These are phyloP conservation scores for Pseudophaeomoniella oleicola DNA, from an alignment of 2,329 filamentous ascomycete genomes.

Conservation along the genomic window DNA sequence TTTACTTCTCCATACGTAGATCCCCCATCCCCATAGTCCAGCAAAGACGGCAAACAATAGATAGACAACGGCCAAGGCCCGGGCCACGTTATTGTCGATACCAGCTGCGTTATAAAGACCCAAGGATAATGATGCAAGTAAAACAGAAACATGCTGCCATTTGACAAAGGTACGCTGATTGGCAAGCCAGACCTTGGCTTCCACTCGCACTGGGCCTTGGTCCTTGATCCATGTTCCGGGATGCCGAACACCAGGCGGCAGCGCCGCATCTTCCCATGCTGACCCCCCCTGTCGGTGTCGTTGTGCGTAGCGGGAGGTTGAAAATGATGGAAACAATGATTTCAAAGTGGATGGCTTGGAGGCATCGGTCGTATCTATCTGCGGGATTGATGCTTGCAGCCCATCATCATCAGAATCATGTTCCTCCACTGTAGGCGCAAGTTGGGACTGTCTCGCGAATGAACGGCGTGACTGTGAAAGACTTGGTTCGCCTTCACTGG, in stretches of 20 bases:
- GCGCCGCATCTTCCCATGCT: slow-evolving; percentile 28
- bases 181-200: slow-evolving; percentile 96
- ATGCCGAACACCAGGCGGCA: slow-evolving; percentile 79
- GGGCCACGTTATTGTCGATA: slow-evolving; percentile 55
- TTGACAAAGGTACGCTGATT: slow-evolving; percentile 98
- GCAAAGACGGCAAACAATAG: slow-evolving; percentile 70
- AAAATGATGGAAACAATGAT: slow-evolving; percentile 69
- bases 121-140: slow-evolving; percentile 71
- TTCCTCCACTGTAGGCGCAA: slow-evolving; percentile 22
- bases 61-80: slow-evolving; percentile 69
- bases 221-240: slow-evolving; percentile 90
- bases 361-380: slow-evolving; percentile 14
- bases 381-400: slow-evolving; percentile 13
- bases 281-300: slow-evolving; percentile 22
- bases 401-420: slow-evolving; percentile 36
- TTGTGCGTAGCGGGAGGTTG: slow-evolving; percentile 60
- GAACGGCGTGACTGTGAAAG: neutral
- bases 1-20: slow-evolving; percentile 58
- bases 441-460: slow-evolving; percentile 3
- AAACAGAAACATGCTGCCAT: slow-evolving; percentile 88
- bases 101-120: slow-evolving; percentile 82
- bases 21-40: slow-evolving; percentile 72
- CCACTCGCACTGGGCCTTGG: slow-evolving; percentile 75
- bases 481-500: neutral
- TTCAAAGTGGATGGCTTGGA: slow-evolving; percentile 45